A percentile compares a stretch with the other conserved stretches of the same genome.
These are phyloP conservation scores for Leishmania arabica DNA, from an alignment of 208 protist genomes.

Conservation along the genomic window DNA sequence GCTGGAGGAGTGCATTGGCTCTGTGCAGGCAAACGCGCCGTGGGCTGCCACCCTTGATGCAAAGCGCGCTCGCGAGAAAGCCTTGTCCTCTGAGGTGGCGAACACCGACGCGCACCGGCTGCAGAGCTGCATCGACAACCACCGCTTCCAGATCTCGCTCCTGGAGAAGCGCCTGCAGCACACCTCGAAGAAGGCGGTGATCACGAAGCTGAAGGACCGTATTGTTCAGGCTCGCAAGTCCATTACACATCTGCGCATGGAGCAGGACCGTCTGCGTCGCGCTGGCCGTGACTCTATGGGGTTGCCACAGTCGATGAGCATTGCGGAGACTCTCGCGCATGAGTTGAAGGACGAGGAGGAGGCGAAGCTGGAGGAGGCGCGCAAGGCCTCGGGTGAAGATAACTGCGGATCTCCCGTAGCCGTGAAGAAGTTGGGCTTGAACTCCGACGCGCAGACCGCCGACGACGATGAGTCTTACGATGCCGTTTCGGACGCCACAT, in stretches of 20 bases:
- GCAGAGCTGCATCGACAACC: slow-evolving; percentile 67
- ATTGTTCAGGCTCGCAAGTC: slow-evolving; percentile 72
- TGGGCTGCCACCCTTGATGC: slow-evolving; percentile 75
- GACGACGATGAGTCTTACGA: slow-evolving; percentile 1
- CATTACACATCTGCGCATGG: slow-evolving; percentile 77
- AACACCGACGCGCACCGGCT: slow-evolving; percentile 43
- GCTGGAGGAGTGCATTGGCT: slow-evolving; percentile 83
- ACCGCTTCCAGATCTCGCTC: slow-evolving; percentile 79
- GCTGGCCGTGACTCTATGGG: slow-evolving; percentile 61
- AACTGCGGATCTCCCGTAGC: slow-evolving; percentile 4
- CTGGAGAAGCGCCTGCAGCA: slow-evolving; percentile 87
- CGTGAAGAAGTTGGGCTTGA: not conserved
- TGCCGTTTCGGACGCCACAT: slow-evolving; percentile 1
- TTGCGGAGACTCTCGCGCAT: slow-evolving; percentile 73
- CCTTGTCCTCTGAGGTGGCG: slow-evolving; percentile 25
- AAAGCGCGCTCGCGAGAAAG: slow-evolving; percentile 46
- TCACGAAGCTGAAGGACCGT: slow-evolving; percentile 75
- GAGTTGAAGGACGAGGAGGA: slow-evolving; percentile 49
- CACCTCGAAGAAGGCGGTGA: slow-evolving; percentile 62
- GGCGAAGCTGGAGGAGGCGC: slow-evolving; percentile 31
- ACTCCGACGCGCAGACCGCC: slow-evolving; percentile 11
- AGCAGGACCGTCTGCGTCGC: slow-evolving; percentile 85
- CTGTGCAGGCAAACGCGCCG: slow-evolving; percentile 65
- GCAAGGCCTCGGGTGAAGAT: slow-evolving; percentile 12
- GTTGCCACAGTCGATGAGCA: slow-evolving; percentile 69